phyloP scores from a whole-genome alignment of 768 basidiomycete genomes.

The Lyophyllum atratum region DNA sequence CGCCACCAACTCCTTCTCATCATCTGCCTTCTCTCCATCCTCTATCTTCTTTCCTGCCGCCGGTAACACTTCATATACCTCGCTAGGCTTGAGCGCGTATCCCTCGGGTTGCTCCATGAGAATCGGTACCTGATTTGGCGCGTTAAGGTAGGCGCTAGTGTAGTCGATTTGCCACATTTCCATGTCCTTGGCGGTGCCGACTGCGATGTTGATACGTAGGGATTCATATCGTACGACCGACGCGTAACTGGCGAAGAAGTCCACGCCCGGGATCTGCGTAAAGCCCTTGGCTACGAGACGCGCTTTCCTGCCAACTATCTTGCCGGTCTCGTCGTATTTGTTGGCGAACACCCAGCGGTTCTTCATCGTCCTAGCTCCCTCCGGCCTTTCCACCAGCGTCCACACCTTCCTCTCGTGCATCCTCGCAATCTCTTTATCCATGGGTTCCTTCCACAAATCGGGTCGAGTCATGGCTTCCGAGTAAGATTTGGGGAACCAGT shows the following conservation, averaged over 20 bases:
- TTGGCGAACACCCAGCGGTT: background rate
- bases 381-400: background rate
- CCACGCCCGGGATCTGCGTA: slow-evolving; percentile 25
- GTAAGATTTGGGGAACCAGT: background rate
- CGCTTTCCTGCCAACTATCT: background rate
- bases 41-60: background rate
- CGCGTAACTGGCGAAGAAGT: slow-evolving; percentile 21
- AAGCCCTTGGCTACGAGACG: slow-evolving; percentile 1
- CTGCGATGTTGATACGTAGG: background rate
- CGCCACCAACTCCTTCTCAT: background rate
- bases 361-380: background rate
- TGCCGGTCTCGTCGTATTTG: background rate
- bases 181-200: background rate
- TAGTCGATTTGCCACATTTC: slow-evolving; percentile 4
- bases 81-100: background rate
- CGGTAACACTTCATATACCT: background rate
- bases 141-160: background rate
- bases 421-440: slow-evolving; percentile 2
- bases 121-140: background rate
- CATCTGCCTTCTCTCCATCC: background rate
- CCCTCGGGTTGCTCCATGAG: slow-evolving; percentile 5
- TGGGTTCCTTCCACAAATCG: slow-evolving; percentile 1
- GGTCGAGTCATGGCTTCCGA: background rate
- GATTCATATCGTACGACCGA: slow-evolving; percentile 9
- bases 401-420: slow-evolving; percentile 7